Percentiles rank a stretch among this genome's conserved stretches.
Conservation (phyloP, 1,284 basidiomycete species). For the Ustilago cynodontis region DNA sequence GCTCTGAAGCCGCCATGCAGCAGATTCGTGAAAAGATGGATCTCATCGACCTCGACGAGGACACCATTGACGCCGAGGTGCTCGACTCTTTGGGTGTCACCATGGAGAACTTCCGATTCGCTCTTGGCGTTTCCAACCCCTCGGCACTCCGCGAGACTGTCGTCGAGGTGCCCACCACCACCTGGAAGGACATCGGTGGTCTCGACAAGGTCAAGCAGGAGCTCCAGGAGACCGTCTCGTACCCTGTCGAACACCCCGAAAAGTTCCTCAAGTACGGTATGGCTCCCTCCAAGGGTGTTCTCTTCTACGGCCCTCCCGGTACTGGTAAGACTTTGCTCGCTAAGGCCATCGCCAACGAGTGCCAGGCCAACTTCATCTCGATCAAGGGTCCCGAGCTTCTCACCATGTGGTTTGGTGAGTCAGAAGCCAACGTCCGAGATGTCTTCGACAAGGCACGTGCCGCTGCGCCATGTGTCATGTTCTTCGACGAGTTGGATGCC, state of each 20-base stretch:
- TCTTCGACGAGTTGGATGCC: slow-evolving; percentile 99
- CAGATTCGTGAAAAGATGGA: slow-evolving; percentile 99
- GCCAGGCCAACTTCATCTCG: slow-evolving; percentile 97
- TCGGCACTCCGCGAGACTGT: slow-evolving; percentile 96
- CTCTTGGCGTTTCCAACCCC: slow-evolving; percentile 93
- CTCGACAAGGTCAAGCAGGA: slow-evolving; percentile 99
- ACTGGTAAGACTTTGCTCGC: slow-evolving; percentile 95
- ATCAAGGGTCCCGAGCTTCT: slow-evolving; percentile 93
- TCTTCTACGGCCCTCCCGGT: slow-evolving; percentile 97
- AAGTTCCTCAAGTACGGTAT: slow-evolving; percentile 99
- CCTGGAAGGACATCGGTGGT: slow-evolving; percentile 99
- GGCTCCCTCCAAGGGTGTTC: slow-evolving; percentile 97
- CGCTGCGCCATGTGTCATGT: slow-evolving; percentile 99
- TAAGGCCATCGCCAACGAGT: slow-evolving; percentile 98
- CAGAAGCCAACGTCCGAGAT: slow-evolving; percentile 98
- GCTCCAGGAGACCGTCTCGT: slow-evolving; percentile 98
- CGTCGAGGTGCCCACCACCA: slow-evolving; percentile 94
- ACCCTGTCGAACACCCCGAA: slow-evolving; percentile 99
- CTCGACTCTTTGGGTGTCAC: slow-evolving; percentile 95
- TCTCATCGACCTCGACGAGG: slow-evolving; percentile 81
- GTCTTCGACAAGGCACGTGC: slow-evolving; percentile 99
- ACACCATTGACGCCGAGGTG: slow-evolving; percentile 96
- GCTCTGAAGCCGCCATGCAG: slow-evolving; percentile 98
- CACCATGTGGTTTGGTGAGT: slow-evolving; percentile 99
- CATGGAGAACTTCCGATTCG: slow-evolving; percentile 99